A percentile compares a stretch with the other conserved stretches of the same genome.
phyloP scores from a whole-genome alignment of 2,329 filamentous ascomycete genomes.

The Niveomyces coronatus region DNA sequence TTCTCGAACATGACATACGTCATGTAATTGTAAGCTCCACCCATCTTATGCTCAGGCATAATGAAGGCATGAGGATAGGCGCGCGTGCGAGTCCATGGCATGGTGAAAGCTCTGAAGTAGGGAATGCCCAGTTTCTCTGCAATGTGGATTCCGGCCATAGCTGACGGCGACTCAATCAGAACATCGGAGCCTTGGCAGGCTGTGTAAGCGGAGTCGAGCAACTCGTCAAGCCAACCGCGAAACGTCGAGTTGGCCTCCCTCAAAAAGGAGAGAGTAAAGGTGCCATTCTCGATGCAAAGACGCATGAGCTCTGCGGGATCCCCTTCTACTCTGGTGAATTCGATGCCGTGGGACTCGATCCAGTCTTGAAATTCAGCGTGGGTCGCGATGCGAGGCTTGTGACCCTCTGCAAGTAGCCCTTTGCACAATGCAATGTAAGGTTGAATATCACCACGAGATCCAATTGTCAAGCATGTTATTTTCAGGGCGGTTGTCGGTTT shows the following conservation, averaged over 20 bases:
- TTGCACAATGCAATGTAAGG: constrained; percentile 97
- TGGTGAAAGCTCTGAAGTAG: constrained; percentile 95
- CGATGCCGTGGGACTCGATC: constrained; percentile 88
- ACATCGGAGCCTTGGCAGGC: constrained; percentile 83
- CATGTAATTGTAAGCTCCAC: constrained; percentile 88
- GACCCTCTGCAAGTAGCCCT: constrained; percentile 76
- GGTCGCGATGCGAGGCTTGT: constrained; percentile 78
- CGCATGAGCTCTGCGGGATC: constrained; percentile 93
- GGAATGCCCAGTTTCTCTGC: constrained; percentile 87
- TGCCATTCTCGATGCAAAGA: constrained; percentile 92
- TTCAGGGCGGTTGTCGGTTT: constrained; percentile 70
- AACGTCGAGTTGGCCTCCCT: constrained; percentile 80
- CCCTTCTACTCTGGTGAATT: constrained; percentile 79
- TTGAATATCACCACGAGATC: constrained; percentile 90
- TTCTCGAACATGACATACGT: constrained; percentile 96
- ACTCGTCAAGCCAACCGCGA: constrained; percentile 86
- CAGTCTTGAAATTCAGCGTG: constrained; percentile 83
- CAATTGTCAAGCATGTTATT: constrained; percentile 91
- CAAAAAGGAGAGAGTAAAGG: constrained; percentile 88
- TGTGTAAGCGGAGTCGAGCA: constrained; percentile 69
- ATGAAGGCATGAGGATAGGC: constrained; percentile 96
- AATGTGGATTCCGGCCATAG: constrained; percentile 97
- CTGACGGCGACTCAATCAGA: constrained; percentile 88
- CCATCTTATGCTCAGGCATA: constrained; percentile 86
- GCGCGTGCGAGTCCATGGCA: constrained; percentile 95